Conservation (phyloP, 805 yeast species). For the Saccharomycopsis selenospora region DNA sequence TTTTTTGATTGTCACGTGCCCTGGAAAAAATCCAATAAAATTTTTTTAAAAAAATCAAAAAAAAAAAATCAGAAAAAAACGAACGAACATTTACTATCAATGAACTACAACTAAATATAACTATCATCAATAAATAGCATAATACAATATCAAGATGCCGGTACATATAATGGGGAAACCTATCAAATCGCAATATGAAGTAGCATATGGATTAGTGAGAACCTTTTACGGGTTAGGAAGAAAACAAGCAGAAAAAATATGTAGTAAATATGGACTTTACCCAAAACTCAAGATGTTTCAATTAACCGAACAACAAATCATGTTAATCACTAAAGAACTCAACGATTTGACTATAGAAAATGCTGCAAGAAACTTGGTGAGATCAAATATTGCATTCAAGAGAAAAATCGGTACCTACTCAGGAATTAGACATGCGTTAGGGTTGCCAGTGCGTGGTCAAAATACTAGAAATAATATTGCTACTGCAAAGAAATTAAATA, state of each 20-base stretch:
- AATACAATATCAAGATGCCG: conserved; percentile 38
- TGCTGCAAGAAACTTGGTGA: conserved; percentile 62
- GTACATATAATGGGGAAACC: conserved; percentile 48
- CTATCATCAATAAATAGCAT: no score
- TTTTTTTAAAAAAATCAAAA: no score
- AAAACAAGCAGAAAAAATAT: conserved; percentile 61
- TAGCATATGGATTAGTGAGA: conserved; percentile 58
- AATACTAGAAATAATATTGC: conserved; percentile 83
- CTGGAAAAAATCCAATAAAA: no score
- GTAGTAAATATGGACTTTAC: conserved; percentile 84
- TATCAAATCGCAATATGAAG: conserved; percentile 34
- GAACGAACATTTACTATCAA: no score
- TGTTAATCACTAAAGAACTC: conserved; percentile 82
- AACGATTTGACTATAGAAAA: conserved; percentile 79
- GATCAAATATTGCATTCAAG: conserved; percentile 73
- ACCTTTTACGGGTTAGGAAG: conserved; percentile 86
- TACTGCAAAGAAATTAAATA: conserved; percentile 83
- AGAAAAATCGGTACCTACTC: conserved; percentile 75
- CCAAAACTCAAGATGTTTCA: conserved; percentile 95
- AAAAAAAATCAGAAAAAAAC: no score
- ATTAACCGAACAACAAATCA: conserved; percentile 76
- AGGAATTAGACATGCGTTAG: conserved; percentile 85
- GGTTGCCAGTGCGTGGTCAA: conserved; percentile 83
- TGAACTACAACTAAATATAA: no score
- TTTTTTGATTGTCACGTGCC: no score